phyloP scores from a whole-genome alignment of 169 alveolate genomes.

The Eimeria mitis region DNA sequence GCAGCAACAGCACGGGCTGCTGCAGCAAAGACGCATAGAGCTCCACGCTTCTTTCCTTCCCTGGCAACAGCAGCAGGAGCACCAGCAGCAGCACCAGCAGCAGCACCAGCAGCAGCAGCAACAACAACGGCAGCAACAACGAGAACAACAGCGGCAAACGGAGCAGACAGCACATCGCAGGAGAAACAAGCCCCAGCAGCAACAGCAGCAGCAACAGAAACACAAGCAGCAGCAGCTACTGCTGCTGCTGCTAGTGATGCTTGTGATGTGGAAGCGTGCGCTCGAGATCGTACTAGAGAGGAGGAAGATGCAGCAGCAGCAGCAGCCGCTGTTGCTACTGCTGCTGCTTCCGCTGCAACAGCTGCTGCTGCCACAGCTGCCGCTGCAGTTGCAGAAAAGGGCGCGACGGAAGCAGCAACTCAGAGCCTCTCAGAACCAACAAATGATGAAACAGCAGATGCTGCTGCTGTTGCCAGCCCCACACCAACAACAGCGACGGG shows the following conservation, averaged over 20 bases:
- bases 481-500: background rate
- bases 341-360: too few relatives aligned
- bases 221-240: background rate
- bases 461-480: background rate
- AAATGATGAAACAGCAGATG: background rate
- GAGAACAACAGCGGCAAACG: background rate
- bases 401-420: slow-evolving; percentile 13
- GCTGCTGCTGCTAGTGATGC: slow-evolving; percentile 14
- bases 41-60: slow-evolving; percentile 28
- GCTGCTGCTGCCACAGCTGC: slow-evolving; percentile 30
- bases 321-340: too few relatives aligned
- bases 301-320: background rate
- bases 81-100: too few relatives aligned
- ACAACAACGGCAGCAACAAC: slow-evolving; percentile 17
- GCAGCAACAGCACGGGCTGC: slow-evolving; percentile 59
- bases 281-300: background rate
- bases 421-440: background rate
- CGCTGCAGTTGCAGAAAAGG: background rate
- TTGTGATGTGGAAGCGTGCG: too few relatives aligned
- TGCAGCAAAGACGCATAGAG: background rate
- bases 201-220: slow-evolving; percentile 38
- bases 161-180: background rate
- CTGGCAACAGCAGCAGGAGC: too few relatives aligned
- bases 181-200: slow-evolving; percentile 9
- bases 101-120: slow-evolving; percentile 41